Percentiles rank a stretch among this genome's conserved stretches.
These are phyloP conservation scores for Naganishia antarctica DNA, from an alignment of 768 basidiomycete genomes.

Conservation along the genomic window DNA sequence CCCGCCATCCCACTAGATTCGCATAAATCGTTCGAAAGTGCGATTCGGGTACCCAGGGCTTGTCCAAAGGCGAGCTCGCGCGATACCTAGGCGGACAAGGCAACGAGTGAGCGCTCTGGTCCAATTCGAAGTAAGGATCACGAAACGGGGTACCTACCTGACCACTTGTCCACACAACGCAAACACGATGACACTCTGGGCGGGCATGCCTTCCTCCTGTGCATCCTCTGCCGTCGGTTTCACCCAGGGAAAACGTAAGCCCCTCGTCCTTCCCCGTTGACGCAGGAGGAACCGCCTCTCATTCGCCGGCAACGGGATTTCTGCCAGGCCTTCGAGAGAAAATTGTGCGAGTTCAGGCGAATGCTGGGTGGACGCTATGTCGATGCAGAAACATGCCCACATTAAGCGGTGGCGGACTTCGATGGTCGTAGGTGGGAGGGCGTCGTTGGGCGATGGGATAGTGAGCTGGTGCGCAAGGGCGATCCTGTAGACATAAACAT, in stretches of 20 bases:
- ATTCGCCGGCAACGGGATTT: slow-evolving; percentile 4
- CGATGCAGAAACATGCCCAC: slow-evolving; percentile 21
- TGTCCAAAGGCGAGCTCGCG: background rate
- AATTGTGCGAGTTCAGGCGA: slow-evolving; percentile 5
- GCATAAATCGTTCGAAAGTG: background rate
- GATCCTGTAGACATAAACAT: background rate
- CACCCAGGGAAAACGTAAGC: background rate
- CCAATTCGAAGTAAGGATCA: background rate
- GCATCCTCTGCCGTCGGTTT: background rate
- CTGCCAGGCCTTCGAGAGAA: background rate
- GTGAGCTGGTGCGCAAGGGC: background rate
- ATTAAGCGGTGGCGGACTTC: slow-evolving; percentile 10
- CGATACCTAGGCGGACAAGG: slow-evolving; percentile 1
- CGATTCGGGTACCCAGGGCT: background rate
- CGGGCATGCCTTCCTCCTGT: slow-evolving; percentile 3
- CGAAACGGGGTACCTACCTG: background rate
- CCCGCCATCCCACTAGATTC: background rate
- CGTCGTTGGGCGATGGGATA: background rate
- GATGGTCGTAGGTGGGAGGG: background rate
- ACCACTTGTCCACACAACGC: background rate
- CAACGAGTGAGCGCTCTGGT: background rate
- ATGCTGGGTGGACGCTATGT: slow-evolving; percentile 3
- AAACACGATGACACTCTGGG: slow-evolving; percentile 9
- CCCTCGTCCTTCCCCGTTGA: background rate
- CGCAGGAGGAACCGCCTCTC: slow-evolving; percentile 12